phyloP scores from a whole-genome alignment of 768 basidiomycete species.

The Chalciporus piperatus region DNA sequence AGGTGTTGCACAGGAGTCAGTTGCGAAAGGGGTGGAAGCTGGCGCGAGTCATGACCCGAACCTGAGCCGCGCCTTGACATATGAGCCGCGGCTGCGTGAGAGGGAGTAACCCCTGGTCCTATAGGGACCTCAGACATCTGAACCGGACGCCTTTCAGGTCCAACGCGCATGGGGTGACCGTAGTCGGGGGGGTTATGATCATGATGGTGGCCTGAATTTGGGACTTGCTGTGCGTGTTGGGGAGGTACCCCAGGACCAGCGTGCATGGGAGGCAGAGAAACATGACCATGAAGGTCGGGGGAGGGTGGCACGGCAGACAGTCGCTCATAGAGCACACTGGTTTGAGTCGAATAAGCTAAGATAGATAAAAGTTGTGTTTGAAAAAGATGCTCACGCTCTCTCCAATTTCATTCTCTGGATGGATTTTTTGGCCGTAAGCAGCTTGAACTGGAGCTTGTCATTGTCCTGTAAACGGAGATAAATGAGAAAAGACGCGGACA shows the following conservation, averaged over 20 bases:
- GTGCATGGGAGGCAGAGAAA: conserved; percentile 31
- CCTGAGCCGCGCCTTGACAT: conserved; percentile 43
- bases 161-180: conserved; percentile 44
- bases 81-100: conserved; percentile 39
- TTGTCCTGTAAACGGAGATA: conserved; percentile 59
- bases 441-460: conserved; percentile 82
- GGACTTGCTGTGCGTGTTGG: conserved; percentile 28
- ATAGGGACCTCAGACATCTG: conserved; percentile 49
- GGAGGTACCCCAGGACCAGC: conserved; percentile 36
- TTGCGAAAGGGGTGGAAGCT: conserved; percentile 48
- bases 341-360: conserved; percentile 20
- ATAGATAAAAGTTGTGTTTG: conserved; percentile 19
- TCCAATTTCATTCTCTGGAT: conserved; percentile 88
- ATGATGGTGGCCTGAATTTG: conserved; percentile 26
- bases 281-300: conserved; percentile 46
- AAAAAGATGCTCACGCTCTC: conserved; percentile 64
- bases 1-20: conserved; percentile 44
- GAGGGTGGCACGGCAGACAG: conserved; percentile 60
- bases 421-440: conserved; percentile 73
- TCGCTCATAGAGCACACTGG: conserved; percentile 76
- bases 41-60: conserved; percentile 45
- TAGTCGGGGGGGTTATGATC: conserved; percentile 53
- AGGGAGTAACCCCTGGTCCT: conserved; percentile 37
- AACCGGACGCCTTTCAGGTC: conserved; percentile 48
- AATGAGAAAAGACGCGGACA: conserved; percentile 4